Conservation (phyloP, 2,329 filamentous ascomycete species). For the Alternaria brassicae region DNA sequence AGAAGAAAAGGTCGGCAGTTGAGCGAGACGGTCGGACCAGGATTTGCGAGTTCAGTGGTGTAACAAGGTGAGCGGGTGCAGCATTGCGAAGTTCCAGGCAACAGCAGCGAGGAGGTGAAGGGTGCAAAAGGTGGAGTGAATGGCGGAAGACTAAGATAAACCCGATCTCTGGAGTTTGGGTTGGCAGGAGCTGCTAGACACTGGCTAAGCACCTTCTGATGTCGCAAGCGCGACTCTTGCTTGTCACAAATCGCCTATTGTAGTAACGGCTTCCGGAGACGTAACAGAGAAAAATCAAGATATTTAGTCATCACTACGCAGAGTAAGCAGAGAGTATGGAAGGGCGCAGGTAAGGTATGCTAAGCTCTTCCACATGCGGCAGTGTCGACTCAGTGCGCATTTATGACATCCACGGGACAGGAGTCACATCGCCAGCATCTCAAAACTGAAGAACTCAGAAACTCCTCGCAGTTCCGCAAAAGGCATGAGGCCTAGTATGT, state of each 20-base stretch:
- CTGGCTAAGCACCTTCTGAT: not conserved
- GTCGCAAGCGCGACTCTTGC: not conserved
- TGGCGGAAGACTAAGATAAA: not conserved
- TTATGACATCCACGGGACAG: not conserved
- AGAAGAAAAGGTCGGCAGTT: not conserved
- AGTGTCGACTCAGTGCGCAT: not conserved
- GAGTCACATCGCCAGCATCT: not conserved
- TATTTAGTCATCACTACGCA: not conserved
- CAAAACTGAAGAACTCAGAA: not conserved
- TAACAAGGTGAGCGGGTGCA: slow-evolving; percentile 7
- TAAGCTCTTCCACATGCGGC: not conserved
- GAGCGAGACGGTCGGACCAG: not conserved
- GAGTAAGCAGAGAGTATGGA: not conserved
- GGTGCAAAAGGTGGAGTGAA: not conserved
- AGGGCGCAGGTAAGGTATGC: not conserved
- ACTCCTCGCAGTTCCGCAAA: not conserved
- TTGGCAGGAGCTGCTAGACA: not conserved
- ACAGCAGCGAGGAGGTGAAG: slow-evolving; percentile 4
- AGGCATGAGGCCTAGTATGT: not conserved
- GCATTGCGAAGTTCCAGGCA: slow-evolving; percentile 8
- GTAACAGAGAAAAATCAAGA: not conserved
- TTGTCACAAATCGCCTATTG: not conserved
- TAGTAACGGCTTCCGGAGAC: not conserved
- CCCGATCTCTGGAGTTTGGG: too few species aligned
- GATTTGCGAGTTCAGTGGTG: slow-evolving; percentile 11